Evolutionary conservation across 1,139 yeast genomes (phyloP).

Genomic region (Candida sojae): DNA sequence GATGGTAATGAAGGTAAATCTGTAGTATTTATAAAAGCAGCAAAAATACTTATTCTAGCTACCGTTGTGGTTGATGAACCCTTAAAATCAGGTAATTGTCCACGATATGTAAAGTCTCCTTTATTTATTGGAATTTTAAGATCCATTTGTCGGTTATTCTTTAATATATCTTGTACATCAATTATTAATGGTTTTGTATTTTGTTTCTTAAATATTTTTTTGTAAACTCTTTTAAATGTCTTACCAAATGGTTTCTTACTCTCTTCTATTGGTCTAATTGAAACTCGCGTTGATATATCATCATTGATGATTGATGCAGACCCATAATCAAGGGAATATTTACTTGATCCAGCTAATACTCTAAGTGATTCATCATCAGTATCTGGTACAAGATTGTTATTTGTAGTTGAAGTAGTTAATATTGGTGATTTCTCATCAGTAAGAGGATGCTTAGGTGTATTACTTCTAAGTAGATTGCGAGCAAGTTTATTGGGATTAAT

Average conservation of each 20-base stretch:
- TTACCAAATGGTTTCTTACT: conserved; percentile 1
- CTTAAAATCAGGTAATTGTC: neutral
- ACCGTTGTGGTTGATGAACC: neutral
- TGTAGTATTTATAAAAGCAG: neutral
- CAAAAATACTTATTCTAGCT: neutral
- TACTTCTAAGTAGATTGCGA: neutral
- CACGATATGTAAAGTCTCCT: neutral
- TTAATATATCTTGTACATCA: neutral
- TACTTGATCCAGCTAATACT: conserved; percentile 1
- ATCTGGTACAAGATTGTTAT: neutral
- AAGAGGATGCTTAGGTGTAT: neutral
- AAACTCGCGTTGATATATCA: neutral
- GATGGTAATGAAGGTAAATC: neutral
- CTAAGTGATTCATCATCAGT: neutral
- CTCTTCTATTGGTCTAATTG: neutral
- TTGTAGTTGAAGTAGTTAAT: neutral
- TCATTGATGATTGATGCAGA: neutral
- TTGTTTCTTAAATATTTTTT: neutral
- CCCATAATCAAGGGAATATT: neutral
- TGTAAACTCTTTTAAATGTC: neutral
- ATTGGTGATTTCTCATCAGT: neutral
- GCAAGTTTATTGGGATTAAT: neutral
- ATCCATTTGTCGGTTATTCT: too few relatives aligned
- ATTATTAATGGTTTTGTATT: neutral
- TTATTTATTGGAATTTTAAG: neutral